Evolutionary conservation across 805 yeast genomes (phyloP).

Genomic region (Yamadazyma sp.): DNA sequence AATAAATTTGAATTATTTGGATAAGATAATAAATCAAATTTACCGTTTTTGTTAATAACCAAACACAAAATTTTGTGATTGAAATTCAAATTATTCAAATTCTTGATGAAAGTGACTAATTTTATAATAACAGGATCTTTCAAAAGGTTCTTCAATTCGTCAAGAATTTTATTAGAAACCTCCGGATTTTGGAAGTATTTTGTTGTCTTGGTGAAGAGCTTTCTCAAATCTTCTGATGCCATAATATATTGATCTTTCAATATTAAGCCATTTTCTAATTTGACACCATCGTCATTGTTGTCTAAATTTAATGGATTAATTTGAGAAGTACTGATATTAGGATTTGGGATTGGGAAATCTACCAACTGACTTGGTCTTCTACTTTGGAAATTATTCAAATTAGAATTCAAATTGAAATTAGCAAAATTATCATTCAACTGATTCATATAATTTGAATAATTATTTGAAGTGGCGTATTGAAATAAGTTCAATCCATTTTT

Average conservation of each 20-base stretch:
- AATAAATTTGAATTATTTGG: constrained; percentile 62
- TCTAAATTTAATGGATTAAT: constrained; percentile 1
- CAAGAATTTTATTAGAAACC: constrained; percentile 24
- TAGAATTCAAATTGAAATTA: constrained; percentile 29
- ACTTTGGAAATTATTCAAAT: constrained; percentile 36
- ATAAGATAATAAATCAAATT: constrained; percentile 65
- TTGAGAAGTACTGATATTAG: not conserved
- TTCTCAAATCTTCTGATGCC: constrained; percentile 56
- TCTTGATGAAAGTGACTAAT: constrained; percentile 36
- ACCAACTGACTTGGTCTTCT: constrained; percentile 44
- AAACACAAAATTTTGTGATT: constrained; percentile 42
- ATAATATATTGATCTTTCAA: constrained; percentile 54
- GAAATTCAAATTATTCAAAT: constrained; percentile 39
- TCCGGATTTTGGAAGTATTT: constrained; percentile 49
- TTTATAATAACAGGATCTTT: constrained; percentile 25
- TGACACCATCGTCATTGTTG: constrained; percentile 18
- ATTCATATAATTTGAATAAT: constrained; percentile 14
- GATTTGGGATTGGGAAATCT: constrained; percentile 17
- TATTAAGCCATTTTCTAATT: constrained; percentile 62
- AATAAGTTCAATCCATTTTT: constrained; percentile 8
- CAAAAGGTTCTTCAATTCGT: constrained; percentile 25
- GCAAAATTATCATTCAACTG: constrained; percentile 29
- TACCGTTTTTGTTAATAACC: constrained; percentile 60
- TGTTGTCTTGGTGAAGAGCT: constrained; percentile 45
- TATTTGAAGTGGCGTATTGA: constrained; percentile 15